Evolutionary conservation across 495 filamentous ascomycete genomes (phyloP), one percentile per base, ranked within the genome.

Genomic region (Penicillium lagena): DNA sequence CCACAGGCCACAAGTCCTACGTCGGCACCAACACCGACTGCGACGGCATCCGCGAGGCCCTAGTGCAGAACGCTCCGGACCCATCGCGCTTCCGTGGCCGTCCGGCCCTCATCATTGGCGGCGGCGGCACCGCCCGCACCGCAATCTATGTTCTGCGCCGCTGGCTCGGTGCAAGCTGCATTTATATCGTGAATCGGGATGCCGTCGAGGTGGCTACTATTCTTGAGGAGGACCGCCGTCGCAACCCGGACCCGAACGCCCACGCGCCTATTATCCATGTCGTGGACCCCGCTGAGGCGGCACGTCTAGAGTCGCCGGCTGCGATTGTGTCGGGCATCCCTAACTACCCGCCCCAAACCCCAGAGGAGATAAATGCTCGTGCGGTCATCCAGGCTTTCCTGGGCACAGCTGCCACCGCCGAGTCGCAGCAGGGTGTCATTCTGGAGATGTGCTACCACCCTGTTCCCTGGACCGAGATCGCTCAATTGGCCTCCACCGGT

Each of bases 391-490:
- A 81, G 62, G 64, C 67, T 11, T 71, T 87, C 54, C 54, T 83
- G 36, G 58, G 57, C 1, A 62, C 42, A 42, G 35, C 58, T 37
- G 48, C 45, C 28, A 33, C 42, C 37, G 55, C 58, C 3, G 28
- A 43, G 29, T 55, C 40, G 62, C 67, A 65, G 60, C 70, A 83
- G 67, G 85, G 85, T 9, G 77, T 77, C 7, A 79, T 89, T 32
- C 60, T 87, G 49, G 85, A 89, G 65, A 88, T 89, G 85, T 87
- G 83, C 67, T 88, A 89, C 58, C 83, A 87, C 55, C 85, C 85
- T 1, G 64, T 68, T 34, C 82, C 82, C 0, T 78, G 77, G 61
- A 89, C 85, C 0, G 73, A 73, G 48, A 77, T 88, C 41, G 80
- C 73, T 6, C 62, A 64, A 43, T 50, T 84, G 28, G 75, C 78